Percentiles rank a stretch among this genome's conserved stretches.
phyloP scores from a whole-genome alignment of 139 green algal species.

The Micractinium sp. region DNA sequence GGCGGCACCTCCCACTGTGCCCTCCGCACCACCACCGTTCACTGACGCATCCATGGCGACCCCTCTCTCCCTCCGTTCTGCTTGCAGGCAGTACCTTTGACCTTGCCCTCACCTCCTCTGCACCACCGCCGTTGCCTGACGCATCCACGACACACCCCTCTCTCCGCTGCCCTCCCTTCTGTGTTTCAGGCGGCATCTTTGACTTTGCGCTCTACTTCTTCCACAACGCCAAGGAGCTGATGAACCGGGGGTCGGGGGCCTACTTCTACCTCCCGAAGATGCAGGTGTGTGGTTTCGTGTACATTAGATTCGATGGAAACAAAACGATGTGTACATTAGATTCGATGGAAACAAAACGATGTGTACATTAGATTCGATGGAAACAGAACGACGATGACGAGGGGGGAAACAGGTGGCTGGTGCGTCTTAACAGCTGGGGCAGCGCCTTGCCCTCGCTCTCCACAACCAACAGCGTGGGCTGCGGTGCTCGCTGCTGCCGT shows the following conservation, averaged over 20 bases:
- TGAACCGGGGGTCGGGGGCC: constrained; percentile 55
- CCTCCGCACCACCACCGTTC: too few relatives aligned
- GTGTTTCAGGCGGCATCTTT: constrained; percentile 65
- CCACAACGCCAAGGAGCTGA: constrained; percentile 71
- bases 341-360: too few relatives aligned
- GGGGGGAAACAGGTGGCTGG: too few relatives aligned
- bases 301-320: too few relatives aligned
- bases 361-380: neutral
- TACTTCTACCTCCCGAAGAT: constrained; percentile 96
- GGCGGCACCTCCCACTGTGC: too few relatives aligned
- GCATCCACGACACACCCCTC: neutral
- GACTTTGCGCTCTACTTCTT: constrained; percentile 94
- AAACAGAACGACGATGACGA: too few relatives aligned
- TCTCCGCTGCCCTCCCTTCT: neutral
- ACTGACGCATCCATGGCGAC: too few relatives aligned
- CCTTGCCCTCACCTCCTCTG: too few relatives aligned
- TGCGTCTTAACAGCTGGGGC: too few relatives aligned
- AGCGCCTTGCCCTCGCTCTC: too few relatives aligned
- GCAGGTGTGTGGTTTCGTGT: constrained; percentile 25
- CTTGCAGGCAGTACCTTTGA: neutral
- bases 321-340: neutral
- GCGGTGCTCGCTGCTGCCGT: too few relatives aligned
- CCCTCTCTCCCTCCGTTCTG: neutral
- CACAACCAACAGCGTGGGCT: too few relatives aligned
- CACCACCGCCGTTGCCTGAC: neutral